Percentiles rank a stretch among this genome's conserved stretches.
Evolutionary conservation across 345 rosid genomes (phyloP).

Genomic region (Noccaea caerulescens): DNA sequence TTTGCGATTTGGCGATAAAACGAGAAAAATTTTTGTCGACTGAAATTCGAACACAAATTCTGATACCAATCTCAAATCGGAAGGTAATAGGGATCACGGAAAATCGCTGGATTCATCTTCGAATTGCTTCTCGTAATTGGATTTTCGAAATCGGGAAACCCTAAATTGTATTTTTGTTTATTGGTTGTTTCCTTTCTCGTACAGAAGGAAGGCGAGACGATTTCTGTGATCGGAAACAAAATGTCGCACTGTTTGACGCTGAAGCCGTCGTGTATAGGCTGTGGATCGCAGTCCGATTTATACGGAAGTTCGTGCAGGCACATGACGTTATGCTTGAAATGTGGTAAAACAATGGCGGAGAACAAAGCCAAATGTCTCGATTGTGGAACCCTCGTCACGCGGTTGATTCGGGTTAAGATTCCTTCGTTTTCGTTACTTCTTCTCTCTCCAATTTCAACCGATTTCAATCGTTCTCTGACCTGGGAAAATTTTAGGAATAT

Average conservation of each 20-base stretch:
- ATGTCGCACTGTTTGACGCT: conserved; percentile 80
- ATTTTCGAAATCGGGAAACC: conserved; percentile 12
- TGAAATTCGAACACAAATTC: conserved; percentile 11
- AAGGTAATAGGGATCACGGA: conserved; percentile 14
- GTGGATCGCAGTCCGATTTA: conserved; percentile 70
- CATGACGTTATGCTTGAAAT: conserved; percentile 85
- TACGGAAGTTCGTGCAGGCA: conserved; percentile 95
- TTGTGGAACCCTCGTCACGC: conserved; percentile 73
- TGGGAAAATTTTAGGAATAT: conserved; percentile 61
- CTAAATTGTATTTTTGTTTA: conserved; percentile 11
- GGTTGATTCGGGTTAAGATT: conserved; percentile 72
- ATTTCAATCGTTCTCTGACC: background rate
- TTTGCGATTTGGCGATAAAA: background rate
- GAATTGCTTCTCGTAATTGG: background rate
- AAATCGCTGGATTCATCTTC: background rate
- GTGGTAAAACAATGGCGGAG: conserved; percentile 95
- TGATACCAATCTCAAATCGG: conserved; percentile 4
- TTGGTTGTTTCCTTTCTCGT: background rate
- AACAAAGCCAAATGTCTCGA: conserved; percentile 71
- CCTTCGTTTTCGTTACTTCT: background rate
- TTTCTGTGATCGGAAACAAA: background rate
- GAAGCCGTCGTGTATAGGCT: conserved; percentile 77
- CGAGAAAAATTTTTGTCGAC: background rate
- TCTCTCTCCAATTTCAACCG: background rate
- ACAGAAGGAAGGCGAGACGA: conserved; percentile 23